Base-by-base conservation (phyloP, 2,329 filamentous ascomycete species). In the Aspergillus piperis region DNA sequence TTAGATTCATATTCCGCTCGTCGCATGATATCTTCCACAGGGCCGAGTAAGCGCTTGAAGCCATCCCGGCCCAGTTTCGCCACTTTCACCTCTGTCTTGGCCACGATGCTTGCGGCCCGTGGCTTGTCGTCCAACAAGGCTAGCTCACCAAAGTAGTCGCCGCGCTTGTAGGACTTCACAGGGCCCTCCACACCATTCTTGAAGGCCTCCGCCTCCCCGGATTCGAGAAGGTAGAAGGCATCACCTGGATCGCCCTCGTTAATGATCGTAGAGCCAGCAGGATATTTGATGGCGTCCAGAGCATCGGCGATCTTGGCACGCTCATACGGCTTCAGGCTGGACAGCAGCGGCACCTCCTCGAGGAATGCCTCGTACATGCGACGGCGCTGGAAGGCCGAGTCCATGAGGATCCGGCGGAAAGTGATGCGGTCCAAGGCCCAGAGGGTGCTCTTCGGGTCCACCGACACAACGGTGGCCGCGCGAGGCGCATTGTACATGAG, bases 401-500 rank as follows among this genome's bases (percentile, higher is more conserved):
- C 94, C 93, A 99, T 97, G 64, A 99, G 84, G 66, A 99, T 98
- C 62, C 95, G 91, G 69, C 95, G 92, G 84, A 99, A 99, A 8
- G 95, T 99, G 64, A 97, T 85, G 56, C 95, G 91, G 74, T 99
- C 95, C 54, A 99, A 83, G 19, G 92, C 92, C 95, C 95, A 99
- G 8, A 99, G 84, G 3, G 90, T 93, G 71, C 90, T 93, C 36
- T 85, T 81, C 3, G 88, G 75, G 70, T 96, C 91, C 11, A 89
- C 88, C 30, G 91, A 96, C 62, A 96, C 86, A 62, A 99, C 91
- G 0, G 95, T 98, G 3, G 95, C 95, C 44, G 95, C 95, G 72
- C 95, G 91, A 25, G 95, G 95, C 21, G 95, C 92, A 72, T 98
- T 97, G 81, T 99, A 98, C 95, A 99, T 98, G 70, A 99, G 83